Evolutionary conservation across 148 eudicot species (phyloP).

Genomic region (Agrostemma githago): DNA sequence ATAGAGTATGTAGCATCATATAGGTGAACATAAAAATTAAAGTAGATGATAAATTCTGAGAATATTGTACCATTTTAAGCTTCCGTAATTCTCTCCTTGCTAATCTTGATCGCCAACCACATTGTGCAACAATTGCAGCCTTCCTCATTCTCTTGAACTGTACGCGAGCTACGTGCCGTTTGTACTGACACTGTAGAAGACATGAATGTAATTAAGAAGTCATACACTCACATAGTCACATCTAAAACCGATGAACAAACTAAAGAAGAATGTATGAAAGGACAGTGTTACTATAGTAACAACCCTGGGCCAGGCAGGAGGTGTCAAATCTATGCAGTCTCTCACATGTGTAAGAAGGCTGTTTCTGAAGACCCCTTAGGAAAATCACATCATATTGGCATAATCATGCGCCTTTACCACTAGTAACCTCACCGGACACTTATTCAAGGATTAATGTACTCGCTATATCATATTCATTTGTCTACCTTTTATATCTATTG

Average conservation of each 20-base stretch:
- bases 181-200: slow-evolving; percentile 52
- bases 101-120: slow-evolving; percentile 58
- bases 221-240: neutral
- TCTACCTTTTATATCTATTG: no score
- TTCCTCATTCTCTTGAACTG: slow-evolving; percentile 43
- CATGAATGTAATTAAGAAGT: slow-evolving; percentile 12
- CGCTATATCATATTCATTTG: no score
- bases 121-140: slow-evolving; percentile 61
- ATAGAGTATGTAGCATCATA: neutral
- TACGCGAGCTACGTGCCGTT: slow-evolving; percentile 35
- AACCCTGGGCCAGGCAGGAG: no score
- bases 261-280: neutral
- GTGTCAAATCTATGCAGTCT: no score
- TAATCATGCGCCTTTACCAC: no score
- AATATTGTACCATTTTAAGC: slow-evolving; percentile 60
- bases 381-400: no score
- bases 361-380: no score
- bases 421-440: no score
- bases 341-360: no score
- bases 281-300: no score
- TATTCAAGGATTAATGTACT: no score
- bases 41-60: neutral
- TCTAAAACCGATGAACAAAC: neutral
- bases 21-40: neutral
- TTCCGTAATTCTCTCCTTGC: slow-evolving; percentile 66